Evolutionary conservation across 352 stramenopile genomes (phyloP).

Genomic region (Pythium oligandrum): DNA sequence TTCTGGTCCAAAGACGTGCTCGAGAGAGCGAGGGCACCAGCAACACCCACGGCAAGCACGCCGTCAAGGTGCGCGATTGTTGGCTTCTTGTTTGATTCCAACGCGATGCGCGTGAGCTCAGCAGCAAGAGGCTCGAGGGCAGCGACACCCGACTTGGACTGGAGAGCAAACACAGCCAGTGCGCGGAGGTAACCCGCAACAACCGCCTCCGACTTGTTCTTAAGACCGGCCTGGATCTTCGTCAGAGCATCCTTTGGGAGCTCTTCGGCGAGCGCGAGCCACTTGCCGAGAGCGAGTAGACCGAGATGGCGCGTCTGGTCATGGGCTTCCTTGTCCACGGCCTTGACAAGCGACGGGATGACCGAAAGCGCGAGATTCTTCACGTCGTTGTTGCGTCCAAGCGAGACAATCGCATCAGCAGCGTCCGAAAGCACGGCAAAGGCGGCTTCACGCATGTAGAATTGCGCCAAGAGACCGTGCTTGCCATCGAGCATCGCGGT

Average conservation of each 20-base stretch:
- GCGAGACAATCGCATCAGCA: slow-evolving; percentile 23
- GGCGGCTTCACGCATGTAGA: slow-evolving; percentile 77
- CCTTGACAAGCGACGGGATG: slow-evolving; percentile 60
- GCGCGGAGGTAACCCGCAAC: slow-evolving; percentile 62
- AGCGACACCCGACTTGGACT: slow-evolving; percentile 20
- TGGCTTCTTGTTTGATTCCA: slow-evolving; percentile 74
- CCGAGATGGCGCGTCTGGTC: slow-evolving; percentile 73
- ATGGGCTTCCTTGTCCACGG: slow-evolving; percentile 78
- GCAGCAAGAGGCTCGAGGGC: slow-evolving; percentile 43
- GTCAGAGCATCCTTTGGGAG: slow-evolving; percentile 34
- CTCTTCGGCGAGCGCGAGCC: slow-evolving; percentile 53
- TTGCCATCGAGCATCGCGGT: slow-evolving; percentile 69
- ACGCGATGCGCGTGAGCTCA: slow-evolving; percentile 50
- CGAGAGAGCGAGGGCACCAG: slow-evolving; percentile 47
- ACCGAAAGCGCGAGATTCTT: slow-evolving; percentile 39
- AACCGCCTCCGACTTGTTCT: slow-evolving; percentile 69
- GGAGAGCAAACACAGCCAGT: slow-evolving; percentile 40
- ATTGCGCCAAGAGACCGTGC: slow-evolving; percentile 82
- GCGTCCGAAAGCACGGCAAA: slow-evolving; percentile 65
- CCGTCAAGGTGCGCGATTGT: slow-evolving; percentile 73
- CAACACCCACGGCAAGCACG: slow-evolving; percentile 60
- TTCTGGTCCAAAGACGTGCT: slow-evolving; percentile 54
- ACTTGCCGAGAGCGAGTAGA: slow-evolving; percentile 70
- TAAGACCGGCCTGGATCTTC: slow-evolving; percentile 47
- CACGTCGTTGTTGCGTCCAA: slow-evolving; percentile 24